Base-by-base conservation (phyloP, 768 basidiomycete genomes). In the Russula virescens region DNA sequence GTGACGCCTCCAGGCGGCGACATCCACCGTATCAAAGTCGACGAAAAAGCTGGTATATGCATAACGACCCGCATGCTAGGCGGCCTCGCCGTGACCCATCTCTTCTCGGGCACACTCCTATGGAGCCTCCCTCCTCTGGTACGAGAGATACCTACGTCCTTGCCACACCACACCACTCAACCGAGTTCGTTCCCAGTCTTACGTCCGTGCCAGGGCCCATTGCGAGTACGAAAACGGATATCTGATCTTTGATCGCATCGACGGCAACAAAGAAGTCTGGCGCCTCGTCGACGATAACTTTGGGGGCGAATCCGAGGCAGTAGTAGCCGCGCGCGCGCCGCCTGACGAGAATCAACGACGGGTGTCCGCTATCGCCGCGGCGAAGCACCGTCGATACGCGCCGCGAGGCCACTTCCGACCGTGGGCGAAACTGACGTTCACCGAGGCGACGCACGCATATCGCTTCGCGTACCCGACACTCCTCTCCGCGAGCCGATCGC, bases 21-120 rank as follows among this genome's bases (percentile, higher is more conserved):
- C 5, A 83, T 88, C 0, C 88, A 91, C 72, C 83, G 88, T 8
- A 83, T 91, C 74, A 92, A 92, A 73, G 80, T 88, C 23, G 91
- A 93, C 60, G 83, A 88, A 67, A 72, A 76, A 35, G 77, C 76
- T 11, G 81, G 83, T 3, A 76, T 86, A 25, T 74, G 87, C 54
- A 81, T 91, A 46, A 80, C 80, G 3, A 89, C 88, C 0, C 76
- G 76, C 47, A 70, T 71, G 7, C 61, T 64, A 11, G 88, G 88
- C 0, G 87, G 88, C 0, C 68, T 92, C 10, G 65, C 68, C 0
- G 88, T 91, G 0, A 77, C 77, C 10, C 84, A 87, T 68, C 69
- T 89, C 26, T 71, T 79, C 7, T 75, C 71, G 1, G 79, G 80
- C 46, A 60, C 71, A 3, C 59, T 79, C 6, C 72, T 91, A n/a